Evolutionary conservation across 768 basidiomycete species (phyloP), one percentile per base, ranked within the genome.

Genomic region (Trametes meyenii): DNA sequence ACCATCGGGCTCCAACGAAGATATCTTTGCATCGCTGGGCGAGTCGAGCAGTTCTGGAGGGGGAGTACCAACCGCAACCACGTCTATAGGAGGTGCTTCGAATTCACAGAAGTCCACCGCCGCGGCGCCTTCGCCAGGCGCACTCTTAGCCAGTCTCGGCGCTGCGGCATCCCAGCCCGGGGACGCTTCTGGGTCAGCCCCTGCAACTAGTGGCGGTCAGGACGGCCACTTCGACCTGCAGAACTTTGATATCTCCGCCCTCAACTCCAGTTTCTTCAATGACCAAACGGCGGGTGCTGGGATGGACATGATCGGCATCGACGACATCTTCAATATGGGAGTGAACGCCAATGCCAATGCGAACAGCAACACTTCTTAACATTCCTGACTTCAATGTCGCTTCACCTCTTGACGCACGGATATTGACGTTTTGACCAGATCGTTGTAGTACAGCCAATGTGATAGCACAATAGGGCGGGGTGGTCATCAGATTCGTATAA

Each of bases 271-370:
- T 40, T 82, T 85, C 50, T 83, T 83, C 61, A 81, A 81, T 64
- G 72, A 71, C 1, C 69, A 75, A 55, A 63, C 72, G 33, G 62
- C 72, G 46, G 71, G 74, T 44, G n/a, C 75, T 5, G 82, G 77
- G 38, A 77, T 85, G 72, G 77, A 73, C 61, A 78, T 85, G 62
- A 72, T 71, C 50, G 83, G 83, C 64, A 83, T 87, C 82, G 83
- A 83, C 45, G 77, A 79, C 17, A 75, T 87, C 52, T 71, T 86
- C 67, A 77, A 74, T 48, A 81, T 85, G 73, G 74, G 24, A 5
- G 55, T 42, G 13, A 44, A 55, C 21, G 33, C 60, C 16, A 29
- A 7, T 39, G 21, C 35, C 5, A 39, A 21, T 36, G 33, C 42
- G 2, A 43, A 19, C 11, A 54, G 43, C 24, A 33, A 26, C 24